Evolutionary conservation across 1,139 yeast species (phyloP), one percentile per base, ranked within the genome.

Genomic region (Hansenula sp.): DNA sequence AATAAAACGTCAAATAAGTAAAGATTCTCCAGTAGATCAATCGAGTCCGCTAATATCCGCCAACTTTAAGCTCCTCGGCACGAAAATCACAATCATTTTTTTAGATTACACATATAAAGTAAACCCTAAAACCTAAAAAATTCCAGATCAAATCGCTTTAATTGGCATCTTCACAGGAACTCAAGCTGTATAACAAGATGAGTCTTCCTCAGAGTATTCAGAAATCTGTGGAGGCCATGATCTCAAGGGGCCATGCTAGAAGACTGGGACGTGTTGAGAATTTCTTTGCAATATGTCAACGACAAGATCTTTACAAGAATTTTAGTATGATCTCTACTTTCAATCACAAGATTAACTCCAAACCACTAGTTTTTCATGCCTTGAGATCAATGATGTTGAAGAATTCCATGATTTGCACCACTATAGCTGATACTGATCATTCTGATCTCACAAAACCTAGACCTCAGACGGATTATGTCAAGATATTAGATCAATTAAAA

Each of bases 191-290:
- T n/a, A n/a, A n/a, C n/a, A n/a, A n/a, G n/a, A n/a, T n/a, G n/a
- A n/a, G n/a, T n/a, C n/a, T n/a, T n/a, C n/a, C n/a, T n/a, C n/a
- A n/a, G n/a, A n/a, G n/a, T 21, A 21, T 21, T 7, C 24, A 21
- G 24, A 21, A 21, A 21, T 21, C 24, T 21, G 9, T 21, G 9
- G 26, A 8, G 13, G 12, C 13, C 8, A 11, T 24, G 13, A 7
- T 11, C 12, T 29, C 24, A 11, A 29, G 13, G 19, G 35, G 34
- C 8, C 41, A 38, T 30, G 32, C 38, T 26, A 38, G 41, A 26
- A 21, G 29, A 34, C 33, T 38, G 37, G 37, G 37, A 11, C 16
- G 13, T 25, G n/a, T 34, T 6, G 41, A 38, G 13, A 34, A 38
- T 25, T 38, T 34, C 18, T 38, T 38, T 17, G 30, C 38, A 1